Conservation (phyloP, 2,329 filamentous ascomycete genomes). For the Aureobasidium namibiae region DNA sequence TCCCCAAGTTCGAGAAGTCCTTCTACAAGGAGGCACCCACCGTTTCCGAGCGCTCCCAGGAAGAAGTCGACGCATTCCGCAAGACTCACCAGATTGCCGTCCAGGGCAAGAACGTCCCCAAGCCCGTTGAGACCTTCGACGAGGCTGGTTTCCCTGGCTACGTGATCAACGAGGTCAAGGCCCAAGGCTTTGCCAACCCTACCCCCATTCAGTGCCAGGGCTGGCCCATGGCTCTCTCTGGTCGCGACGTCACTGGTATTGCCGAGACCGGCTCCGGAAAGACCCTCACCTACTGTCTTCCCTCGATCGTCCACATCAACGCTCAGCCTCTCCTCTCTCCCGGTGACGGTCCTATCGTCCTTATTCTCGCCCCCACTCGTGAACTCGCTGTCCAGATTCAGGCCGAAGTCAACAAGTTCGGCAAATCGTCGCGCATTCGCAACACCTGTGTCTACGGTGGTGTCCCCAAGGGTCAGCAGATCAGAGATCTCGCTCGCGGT, state of each 20-base stretch:
- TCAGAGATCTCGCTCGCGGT: conserved; percentile 86
- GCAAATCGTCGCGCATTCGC: conserved; percentile 92
- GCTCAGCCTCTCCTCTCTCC: conserved; percentile 92
- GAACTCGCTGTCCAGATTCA: conserved; percentile 98
- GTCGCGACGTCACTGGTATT: conserved; percentile 97
- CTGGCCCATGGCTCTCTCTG: conserved; percentile 97
- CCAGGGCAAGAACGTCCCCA: conserved; percentile 71
- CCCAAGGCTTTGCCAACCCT: conserved; percentile 86
- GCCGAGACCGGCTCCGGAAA: conserved; percentile 99
- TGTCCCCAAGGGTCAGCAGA: conserved; percentile 96
- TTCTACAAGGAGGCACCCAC: conserved; percentile 95
- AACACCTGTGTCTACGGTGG: conserved; percentile 99
- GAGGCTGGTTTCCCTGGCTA: conserved; percentile 96
- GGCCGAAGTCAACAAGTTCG: conserved; percentile 96
- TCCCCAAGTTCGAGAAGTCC: conserved; percentile 98
- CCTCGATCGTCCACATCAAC: conserved; percentile 98
- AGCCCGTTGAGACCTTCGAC: conserved; percentile 93
- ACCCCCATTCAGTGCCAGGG: conserved; percentile 97
- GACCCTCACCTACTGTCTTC: conserved; percentile 96
- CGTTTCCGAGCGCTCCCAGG: conserved; percentile 63
- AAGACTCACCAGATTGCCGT: conserved; percentile 77
- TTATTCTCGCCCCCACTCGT: conserved; percentile 92
- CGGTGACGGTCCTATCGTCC: conserved; percentile 91
- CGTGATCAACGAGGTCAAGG: conserved; percentile 97
- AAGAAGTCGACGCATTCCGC: conserved; percentile 84